A percentile compares a stretch with the other conserved stretches of the same genome.
phyloP scores from a whole-genome alignment of 2,329 filamentous ascomycete genomes.

The Tricladium varicosporioides region DNA sequence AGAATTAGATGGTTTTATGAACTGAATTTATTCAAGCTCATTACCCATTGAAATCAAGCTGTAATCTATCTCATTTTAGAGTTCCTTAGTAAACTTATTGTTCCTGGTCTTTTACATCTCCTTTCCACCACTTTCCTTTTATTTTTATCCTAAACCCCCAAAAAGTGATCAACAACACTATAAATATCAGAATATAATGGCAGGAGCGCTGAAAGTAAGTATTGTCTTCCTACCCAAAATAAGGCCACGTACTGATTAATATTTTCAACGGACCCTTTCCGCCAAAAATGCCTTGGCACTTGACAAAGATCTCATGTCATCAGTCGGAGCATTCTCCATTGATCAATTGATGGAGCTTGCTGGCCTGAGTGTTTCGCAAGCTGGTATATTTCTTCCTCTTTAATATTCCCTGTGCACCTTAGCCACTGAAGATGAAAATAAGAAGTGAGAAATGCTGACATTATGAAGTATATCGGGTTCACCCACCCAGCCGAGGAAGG shows the following conservation, averaged over 20 bases:
- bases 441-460: no score
- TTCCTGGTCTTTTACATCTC: no score
- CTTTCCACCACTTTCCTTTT: no score
- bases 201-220: neutral
- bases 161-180: no score
- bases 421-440: no score
- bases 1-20: no score
- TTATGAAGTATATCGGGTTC: slow-evolving; percentile 72
- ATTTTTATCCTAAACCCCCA: no score
- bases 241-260: neutral
- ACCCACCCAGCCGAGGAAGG: slow-evolving; percentile 69
- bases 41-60: no score
- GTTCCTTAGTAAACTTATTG: no score
- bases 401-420: neutral
- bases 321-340: slow-evolving; percentile 79
- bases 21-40: neutral
- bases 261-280: slow-evolving; percentile 65
- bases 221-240: neutral
- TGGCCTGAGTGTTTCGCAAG: slow-evolving; percentile 89
- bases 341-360: slow-evolving; percentile 98
- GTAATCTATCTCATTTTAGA: no score
- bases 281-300: slow-evolving; percentile 85
- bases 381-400: slow-evolving; percentile 50
- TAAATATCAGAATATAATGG: no score
- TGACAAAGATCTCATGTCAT: slow-evolving; percentile 87